Evolutionary conservation across 139 green algal species (phyloP).

Genomic region (Micractinium sp.): DNA sequence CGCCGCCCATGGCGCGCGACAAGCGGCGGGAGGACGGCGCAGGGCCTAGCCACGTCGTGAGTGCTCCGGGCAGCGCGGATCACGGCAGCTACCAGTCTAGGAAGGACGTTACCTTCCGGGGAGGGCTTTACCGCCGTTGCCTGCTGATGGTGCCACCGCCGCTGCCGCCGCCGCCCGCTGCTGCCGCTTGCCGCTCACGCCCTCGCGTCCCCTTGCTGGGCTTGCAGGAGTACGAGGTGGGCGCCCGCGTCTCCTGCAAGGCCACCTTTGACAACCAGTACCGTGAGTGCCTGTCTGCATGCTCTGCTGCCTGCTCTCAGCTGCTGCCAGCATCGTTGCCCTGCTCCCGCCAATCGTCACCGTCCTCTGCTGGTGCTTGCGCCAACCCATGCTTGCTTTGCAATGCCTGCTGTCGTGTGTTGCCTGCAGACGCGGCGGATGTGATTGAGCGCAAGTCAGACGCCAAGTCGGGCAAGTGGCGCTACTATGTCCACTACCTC

Average conservation of each 20-base stretch:
- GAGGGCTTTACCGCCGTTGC: not conserved
- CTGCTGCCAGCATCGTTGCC: too few relatives aligned
- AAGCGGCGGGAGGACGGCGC: slow-evolving; percentile 4
- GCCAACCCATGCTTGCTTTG: not conserved
- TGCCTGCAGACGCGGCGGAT: slow-evolving; percentile 49
- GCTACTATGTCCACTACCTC: slow-evolving; percentile 92
- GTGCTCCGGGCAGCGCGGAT: not conserved
- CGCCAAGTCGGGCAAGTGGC: slow-evolving; percentile 6
- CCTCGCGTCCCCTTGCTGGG: not conserved
- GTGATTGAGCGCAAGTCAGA: slow-evolving; percentile 52
- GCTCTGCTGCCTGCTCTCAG: not conserved
- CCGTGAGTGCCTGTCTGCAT: slow-evolving; percentile 35
- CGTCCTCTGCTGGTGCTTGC: not conserved
- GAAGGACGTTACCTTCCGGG: not conserved
- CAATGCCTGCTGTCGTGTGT: not conserved
- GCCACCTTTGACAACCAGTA: slow-evolving; percentile 63
- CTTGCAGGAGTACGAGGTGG: slow-evolving; percentile 41
- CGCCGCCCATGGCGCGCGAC: not conserved
- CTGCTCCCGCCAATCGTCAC: too few relatives aligned
- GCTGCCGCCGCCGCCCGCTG: not conserved
- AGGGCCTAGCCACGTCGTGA: not conserved
- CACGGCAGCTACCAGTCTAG: not conserved
- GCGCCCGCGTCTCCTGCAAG: slow-evolving; percentile 45
- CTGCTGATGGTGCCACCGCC: not conserved
- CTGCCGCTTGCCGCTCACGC: not conserved